These are phyloP conservation scores for Vitis cinerea DNA, from an alignment of 164 flowering plant species.

Conservation along the genomic window DNA sequence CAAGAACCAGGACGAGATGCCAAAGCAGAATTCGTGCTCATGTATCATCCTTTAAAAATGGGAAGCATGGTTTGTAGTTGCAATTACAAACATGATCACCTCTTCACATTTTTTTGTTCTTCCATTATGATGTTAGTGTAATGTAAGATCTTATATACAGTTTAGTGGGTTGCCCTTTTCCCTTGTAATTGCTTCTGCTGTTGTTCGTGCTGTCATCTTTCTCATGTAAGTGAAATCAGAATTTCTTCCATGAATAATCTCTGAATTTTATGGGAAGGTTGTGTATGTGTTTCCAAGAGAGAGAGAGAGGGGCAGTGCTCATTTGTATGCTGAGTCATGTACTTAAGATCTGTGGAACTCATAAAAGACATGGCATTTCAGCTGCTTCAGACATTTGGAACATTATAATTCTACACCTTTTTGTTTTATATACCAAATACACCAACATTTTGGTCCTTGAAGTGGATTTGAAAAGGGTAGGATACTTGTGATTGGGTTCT, in stretches of 20 bases:
- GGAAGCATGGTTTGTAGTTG: neutral
- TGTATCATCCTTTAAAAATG: conserved; percentile 13
- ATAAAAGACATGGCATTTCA: no score
- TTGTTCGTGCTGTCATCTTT: neutral
- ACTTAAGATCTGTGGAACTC: no score
- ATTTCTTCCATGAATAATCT: neutral
- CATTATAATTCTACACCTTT: no score
- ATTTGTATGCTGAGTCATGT: no score
- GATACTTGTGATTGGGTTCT: no score
- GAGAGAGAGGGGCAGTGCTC: no score
- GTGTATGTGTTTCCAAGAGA: neutral
- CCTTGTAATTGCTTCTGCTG: neutral
- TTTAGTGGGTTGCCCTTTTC: neutral
- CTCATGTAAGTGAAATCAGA: neutral
- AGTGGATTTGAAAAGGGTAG: no score
- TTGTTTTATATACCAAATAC: no score
- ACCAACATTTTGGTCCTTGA: no score
- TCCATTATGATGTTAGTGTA: neutral
- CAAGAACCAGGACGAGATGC: conserved; percentile 7
- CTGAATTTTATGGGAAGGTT: neutral
- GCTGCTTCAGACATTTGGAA: no score
- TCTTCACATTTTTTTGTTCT: neutral
- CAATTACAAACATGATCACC: neutral
- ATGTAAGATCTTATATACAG: neutral
- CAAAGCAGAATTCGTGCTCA: conserved; percentile 14